These are phyloP conservation scores for Parathielavia appendiculata DNA, from an alignment of 495 filamentous ascomycete species.

Conservation along the genomic window DNA sequence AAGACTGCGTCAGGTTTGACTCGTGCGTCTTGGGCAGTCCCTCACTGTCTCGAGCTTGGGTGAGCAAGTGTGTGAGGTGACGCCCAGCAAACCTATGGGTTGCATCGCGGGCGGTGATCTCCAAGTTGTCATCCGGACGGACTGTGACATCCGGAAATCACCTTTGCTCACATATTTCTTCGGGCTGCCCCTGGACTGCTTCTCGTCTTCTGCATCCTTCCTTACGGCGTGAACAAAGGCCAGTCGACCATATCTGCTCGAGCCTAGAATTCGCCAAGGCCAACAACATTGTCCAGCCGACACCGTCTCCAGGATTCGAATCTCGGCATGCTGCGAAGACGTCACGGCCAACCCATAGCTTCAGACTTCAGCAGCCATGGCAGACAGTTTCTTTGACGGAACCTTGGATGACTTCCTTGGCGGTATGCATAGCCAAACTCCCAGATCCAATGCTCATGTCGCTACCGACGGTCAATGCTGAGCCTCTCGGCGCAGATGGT, in stretches of 20 bases:
- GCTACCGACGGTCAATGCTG: background rate
- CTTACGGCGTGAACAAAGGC: background rate
- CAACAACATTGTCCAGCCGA: background rate
- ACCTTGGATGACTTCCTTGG: conserved; percentile 12
- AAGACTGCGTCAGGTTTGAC: no score
- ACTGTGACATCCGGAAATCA: background rate
- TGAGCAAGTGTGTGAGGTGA: no score
- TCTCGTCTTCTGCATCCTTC: background rate
- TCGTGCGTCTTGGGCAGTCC: no score
- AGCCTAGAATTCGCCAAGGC: background rate
- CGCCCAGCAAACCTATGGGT: no score
- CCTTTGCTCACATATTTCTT: no score
- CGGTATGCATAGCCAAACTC: conserved; percentile 5
- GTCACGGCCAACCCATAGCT: background rate
- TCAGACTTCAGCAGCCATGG: conserved; percentile 4
- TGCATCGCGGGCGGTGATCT: no score
- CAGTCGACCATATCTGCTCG: no score
- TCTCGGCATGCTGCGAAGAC: background rate
- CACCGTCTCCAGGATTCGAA: no score
- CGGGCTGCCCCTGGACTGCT: no score
- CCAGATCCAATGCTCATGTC: background rate
- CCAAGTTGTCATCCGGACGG: no score
- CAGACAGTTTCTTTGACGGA: conserved; percentile 17
- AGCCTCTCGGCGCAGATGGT: background rate
- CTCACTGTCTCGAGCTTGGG: no score